A percentile compares a stretch with the other conserved stretches of the same genome.
Conservation (phyloP, 257 asterid species). For the Lycium barbarum region DNA sequence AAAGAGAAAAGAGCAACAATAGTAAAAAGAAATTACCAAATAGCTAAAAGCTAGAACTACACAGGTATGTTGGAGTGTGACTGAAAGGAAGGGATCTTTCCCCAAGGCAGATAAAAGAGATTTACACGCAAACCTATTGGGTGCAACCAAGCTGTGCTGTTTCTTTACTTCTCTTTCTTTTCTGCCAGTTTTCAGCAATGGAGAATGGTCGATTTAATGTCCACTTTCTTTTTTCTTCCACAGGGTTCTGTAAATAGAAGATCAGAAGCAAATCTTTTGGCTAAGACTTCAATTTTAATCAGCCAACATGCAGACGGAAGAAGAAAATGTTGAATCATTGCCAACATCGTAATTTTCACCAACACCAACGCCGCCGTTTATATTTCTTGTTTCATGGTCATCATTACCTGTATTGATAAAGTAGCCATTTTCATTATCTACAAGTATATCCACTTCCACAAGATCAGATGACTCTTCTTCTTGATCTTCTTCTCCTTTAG, state of each 20-base stretch:
- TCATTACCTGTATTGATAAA: neutral
- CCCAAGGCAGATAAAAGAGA: neutral
- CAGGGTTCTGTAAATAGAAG: too few relatives aligned
- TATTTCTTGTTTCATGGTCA: slow-evolving; percentile 9
- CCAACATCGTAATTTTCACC: slow-evolving; percentile 32
- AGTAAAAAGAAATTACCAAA: neutral
- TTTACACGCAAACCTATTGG: too few relatives aligned
- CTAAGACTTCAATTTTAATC: neutral
- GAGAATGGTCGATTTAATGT: too few relatives aligned
- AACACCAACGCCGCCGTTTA: slow-evolving; percentile 6
- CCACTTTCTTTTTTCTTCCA: too few relatives aligned
- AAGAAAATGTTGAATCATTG: slow-evolving; percentile 33
- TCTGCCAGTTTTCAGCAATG: too few relatives aligned
- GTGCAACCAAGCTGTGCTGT: too few relatives aligned
- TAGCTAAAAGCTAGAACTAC: neutral
- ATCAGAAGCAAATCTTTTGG: too few relatives aligned
- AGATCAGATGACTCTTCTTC: neutral
- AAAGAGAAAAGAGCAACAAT: neutral
- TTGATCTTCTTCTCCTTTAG: slow-evolving; percentile 35
- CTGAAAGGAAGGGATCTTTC: neutral
- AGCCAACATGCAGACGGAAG: slow-evolving; percentile 7
- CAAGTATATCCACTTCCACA: neutral
- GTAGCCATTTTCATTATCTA: neutral
- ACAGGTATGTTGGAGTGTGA: slow-evolving; percentile 15
- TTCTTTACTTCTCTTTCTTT: too few relatives aligned